A percentile compares a stretch with the other conserved stretches of the same genome.
Evolutionary conservation across 2,329 filamentous ascomycete genomes (phyloP).

Genomic region (Lachnellula occidentalis): DNA sequence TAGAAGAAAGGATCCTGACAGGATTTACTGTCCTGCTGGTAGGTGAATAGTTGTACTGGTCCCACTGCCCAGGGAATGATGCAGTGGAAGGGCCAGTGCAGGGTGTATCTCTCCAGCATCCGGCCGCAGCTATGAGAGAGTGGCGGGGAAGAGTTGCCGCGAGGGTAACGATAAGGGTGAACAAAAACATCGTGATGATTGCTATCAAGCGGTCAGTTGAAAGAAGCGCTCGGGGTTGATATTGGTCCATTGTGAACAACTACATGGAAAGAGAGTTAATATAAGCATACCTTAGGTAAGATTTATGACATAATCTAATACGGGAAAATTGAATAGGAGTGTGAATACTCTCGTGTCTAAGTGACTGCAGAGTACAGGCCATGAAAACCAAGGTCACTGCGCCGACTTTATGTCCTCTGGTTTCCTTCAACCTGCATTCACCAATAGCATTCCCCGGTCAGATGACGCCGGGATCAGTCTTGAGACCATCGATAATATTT

Average conservation of each 20-base stretch:
- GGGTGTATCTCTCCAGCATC: constrained; percentile 50
- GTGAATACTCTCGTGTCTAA: background rate
- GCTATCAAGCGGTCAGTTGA: constrained; percentile 4
- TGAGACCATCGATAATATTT: background rate
- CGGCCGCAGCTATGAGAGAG: constrained; percentile 5
- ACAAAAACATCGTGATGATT: constrained; percentile 2
- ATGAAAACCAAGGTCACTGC: background rate
- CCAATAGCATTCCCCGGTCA: background rate
- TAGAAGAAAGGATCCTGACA: constrained; percentile 9
- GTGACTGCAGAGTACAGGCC: background rate
- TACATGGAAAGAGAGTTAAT: background rate
- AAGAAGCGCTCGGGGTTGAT: background rate
- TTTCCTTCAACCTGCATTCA: background rate
- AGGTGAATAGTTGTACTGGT: constrained; percentile 52
- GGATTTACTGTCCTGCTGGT: constrained; percentile 45
- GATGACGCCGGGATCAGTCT: background rate
- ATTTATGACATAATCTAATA: background rate
- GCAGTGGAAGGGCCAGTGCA: constrained; percentile 45
- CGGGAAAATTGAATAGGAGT: background rate
- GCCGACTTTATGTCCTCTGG: constrained; percentile 7
- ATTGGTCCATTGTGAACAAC: background rate
- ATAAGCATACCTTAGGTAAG: background rate
- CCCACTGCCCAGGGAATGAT: constrained; percentile 53
- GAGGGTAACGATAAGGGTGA: constrained; percentile 3
- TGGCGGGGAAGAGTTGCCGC: constrained; percentile 1